Percentiles rank a stretch among this genome's conserved stretches.
phyloP scores from a whole-genome alignment of 345 rosid species.

The Pistacia atlantica region DNA sequence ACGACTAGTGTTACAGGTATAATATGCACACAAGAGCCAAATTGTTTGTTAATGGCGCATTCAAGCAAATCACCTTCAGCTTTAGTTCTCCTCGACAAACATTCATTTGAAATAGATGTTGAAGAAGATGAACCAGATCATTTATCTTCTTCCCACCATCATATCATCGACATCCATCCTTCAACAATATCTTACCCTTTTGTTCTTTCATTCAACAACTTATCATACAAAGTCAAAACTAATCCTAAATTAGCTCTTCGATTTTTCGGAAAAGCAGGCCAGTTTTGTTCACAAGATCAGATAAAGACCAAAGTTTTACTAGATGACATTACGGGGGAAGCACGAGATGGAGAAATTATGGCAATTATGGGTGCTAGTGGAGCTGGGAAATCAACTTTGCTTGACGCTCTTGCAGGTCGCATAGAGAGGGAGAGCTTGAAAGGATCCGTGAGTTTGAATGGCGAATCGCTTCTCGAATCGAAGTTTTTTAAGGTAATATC shows the following conservation, averaged over 20 bases:
- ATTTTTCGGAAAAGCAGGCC: neutral
- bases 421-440: slow-evolving; percentile 33
- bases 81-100: no score
- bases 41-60: no score
- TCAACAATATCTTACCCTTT: neutral
- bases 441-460: slow-evolving; percentile 35
- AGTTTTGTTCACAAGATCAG: neutral
- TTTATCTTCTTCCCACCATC: neutral
- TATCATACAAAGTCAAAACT: slow-evolving; percentile 7
- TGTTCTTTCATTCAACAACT: slow-evolving; percentile 13
- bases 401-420: slow-evolving; percentile 41
- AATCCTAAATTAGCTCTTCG: neutral
- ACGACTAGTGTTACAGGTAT: no score
- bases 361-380: slow-evolving; percentile 48
- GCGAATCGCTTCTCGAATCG: slow-evolving; percentile 30
- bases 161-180: neutral
- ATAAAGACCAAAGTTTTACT: slow-evolving; percentile 32
- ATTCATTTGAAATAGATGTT: no score
- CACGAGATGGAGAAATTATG: slow-evolving; percentile 42
- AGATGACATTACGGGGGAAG: slow-evolving; percentile 33
- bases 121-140: no score
- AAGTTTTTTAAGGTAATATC: slow-evolving; percentile 36
- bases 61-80: no score
- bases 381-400: slow-evolving; percentile 43
- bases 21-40: no score